A percentile compares a stretch with the other conserved stretches of the same genome.
These are phyloP conservation scores for Lepiota venenata DNA, from an alignment of 768 basidiomycete genomes.

Conservation along the genomic window DNA sequence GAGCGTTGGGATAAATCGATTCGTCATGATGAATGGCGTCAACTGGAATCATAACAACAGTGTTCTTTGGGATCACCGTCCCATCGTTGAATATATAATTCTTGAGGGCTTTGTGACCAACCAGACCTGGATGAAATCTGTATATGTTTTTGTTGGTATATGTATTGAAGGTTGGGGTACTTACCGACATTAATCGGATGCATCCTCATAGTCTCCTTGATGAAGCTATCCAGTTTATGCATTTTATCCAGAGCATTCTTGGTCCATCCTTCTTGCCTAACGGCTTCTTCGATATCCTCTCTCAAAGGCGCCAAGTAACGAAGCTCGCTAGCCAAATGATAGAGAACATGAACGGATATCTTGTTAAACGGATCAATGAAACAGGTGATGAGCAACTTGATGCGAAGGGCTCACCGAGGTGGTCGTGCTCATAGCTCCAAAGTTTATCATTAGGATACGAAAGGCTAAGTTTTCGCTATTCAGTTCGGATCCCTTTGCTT, in stretches of 20 bases:
- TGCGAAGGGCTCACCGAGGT: conserved; percentile 31
- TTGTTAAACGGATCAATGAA: neutral
- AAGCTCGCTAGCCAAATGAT: conserved; percentile 33
- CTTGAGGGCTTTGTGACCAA: conserved; percentile 29
- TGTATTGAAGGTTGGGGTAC: neutral
- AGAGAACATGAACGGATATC: conserved; percentile 19
- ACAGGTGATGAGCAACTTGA: neutral
- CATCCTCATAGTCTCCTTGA: conserved; percentile 15
- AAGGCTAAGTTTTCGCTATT: conserved; percentile 25
- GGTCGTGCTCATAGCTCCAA: conserved; percentile 42
- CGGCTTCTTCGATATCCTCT: conserved; percentile 37
- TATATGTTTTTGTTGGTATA: too few relatives aligned
- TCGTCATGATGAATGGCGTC: conserved; percentile 27
- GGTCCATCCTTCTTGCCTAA: conserved; percentile 32
- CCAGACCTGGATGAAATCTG: conserved; percentile 11
- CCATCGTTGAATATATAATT: conserved; percentile 45
- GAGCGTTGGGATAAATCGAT: conserved; percentile 27
- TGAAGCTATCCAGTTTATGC: conserved; percentile 14
- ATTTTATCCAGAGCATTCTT: conserved; percentile 12
- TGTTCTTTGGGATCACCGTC: conserved; percentile 34
- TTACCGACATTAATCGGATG: conserved; percentile 10
- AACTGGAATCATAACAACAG: conserved; percentile 27
- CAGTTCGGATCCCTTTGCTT: conserved; percentile 26
- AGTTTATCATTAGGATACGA: conserved; percentile 35
- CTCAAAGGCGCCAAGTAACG: conserved; percentile 31